Percentiles rank a stretch among this genome's conserved stretches.
phyloP scores from a whole-genome alignment of 768 basidiomycete genomes.

The Leccinum fibrillosum region DNA sequence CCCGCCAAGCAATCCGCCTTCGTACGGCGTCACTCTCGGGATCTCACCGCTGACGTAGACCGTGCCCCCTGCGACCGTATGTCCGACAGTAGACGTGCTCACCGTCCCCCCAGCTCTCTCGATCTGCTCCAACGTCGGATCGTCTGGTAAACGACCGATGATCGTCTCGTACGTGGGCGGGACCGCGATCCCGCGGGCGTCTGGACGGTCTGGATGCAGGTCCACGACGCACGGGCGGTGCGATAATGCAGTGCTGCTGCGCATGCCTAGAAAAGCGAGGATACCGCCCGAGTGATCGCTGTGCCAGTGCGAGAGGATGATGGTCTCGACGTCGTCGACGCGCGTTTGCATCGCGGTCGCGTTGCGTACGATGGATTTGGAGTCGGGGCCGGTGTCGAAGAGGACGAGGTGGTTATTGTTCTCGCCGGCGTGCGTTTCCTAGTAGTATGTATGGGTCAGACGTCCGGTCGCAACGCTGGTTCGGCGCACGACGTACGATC shows the following conservation, averaged over 20 bases:
- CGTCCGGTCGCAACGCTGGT: not conserved
- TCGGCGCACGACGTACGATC: conserved; percentile 46
- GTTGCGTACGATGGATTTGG: conserved; percentile 71
- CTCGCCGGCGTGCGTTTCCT: conserved; percentile 58
- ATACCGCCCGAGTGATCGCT: conserved; percentile 74
- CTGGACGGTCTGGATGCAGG: conserved; percentile 73
- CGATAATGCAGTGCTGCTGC: conserved; percentile 14
- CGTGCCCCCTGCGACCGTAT: conserved; percentile 58
- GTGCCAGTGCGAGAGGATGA: conserved; percentile 82
- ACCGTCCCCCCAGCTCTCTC: conserved; percentile 50
- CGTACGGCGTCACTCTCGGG: conserved; percentile 64
- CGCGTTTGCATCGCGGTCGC: conserved; percentile 55
- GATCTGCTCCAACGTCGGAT: conserved; percentile 73
- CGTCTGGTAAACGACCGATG: conserved; percentile 56
- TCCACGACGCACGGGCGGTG: conserved; percentile 51
- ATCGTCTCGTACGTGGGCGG: conserved; percentile 57
- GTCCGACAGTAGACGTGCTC: conserved; percentile 56
- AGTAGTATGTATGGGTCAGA: conserved; percentile 20
- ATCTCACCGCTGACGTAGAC: conserved; percentile 83
- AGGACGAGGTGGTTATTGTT: conserved; percentile 51
- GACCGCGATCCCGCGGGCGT: conserved; percentile 69
- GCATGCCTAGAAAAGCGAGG: conserved; percentile 55
- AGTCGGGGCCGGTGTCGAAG: conserved; percentile 86
- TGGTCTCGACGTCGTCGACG: conserved; percentile 51
- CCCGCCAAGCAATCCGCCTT: conserved; percentile 65